These are phyloP conservation scores for Endothia cerciana DNA, from an alignment of 2,329 filamentous ascomycete genomes.

Conservation along the genomic window DNA sequence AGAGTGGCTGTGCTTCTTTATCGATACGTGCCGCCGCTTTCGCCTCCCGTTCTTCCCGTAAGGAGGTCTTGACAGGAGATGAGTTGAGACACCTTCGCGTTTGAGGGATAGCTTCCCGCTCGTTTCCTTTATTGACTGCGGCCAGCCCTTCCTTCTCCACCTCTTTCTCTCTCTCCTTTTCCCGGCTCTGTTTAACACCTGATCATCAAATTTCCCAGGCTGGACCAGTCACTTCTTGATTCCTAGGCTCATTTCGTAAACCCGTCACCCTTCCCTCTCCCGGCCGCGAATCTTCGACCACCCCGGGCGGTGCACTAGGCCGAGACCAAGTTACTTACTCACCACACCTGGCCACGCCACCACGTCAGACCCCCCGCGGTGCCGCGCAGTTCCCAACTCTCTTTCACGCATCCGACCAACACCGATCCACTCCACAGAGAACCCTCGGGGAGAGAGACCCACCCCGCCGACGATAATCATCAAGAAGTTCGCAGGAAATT, in stretches of 20 bases:
- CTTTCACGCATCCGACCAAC: background rate
- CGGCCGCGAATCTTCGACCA: too few relatives aligned
- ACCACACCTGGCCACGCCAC: background rate
- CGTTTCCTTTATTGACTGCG: background rate
- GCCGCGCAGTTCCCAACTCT: background rate
- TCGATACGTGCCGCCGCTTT: background rate
- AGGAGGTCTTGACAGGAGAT: background rate
- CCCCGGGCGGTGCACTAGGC: too few relatives aligned
- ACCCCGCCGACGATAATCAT: background rate
- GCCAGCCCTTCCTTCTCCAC: background rate
- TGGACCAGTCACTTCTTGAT: background rate
- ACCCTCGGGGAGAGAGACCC: too few relatives aligned
- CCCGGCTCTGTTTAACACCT: background rate
- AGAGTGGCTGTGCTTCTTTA: constrained; percentile 8
- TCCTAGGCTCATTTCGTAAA: too few relatives aligned
- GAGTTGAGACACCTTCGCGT: constrained; percentile 18
- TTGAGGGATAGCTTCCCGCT: constrained; percentile 1
- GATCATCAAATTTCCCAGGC: background rate
- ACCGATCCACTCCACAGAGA: background rate
- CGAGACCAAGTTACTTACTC: background rate
- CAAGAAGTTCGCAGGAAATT: background rate
- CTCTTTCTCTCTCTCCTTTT: background rate
- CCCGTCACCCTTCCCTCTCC: background rate
- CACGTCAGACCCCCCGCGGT: background rate
- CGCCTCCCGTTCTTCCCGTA: background rate